Evolutionary conservation across 2,329 filamentous ascomycete species (phyloP).

Genomic region (Arthrinium puccinioides): DNA sequence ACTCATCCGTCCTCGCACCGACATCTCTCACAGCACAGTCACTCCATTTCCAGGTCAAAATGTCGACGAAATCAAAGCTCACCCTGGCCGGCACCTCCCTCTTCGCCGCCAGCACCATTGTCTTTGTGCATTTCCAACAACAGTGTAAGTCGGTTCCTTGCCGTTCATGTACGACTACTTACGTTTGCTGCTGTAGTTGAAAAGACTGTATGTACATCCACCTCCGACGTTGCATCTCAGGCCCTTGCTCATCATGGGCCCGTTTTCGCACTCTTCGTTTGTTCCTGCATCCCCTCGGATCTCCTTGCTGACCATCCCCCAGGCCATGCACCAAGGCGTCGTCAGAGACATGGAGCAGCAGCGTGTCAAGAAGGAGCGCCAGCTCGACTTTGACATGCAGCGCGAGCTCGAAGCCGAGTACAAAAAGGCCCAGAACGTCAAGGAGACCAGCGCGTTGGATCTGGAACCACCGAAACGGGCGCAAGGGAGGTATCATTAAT

Average conservation of each 20-base stretch:
- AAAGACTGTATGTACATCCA: conserved; percentile 56
- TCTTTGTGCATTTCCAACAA: conserved; percentile 86
- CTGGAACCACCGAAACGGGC: conserved; percentile 6
- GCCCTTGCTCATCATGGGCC: no score
- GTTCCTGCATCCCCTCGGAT: no score
- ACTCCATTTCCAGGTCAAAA: conserved; percentile 28
- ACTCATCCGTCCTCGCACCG: no score
- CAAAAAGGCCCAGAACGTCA: conserved; percentile 75
- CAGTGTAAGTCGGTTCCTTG: conserved; percentile 39
- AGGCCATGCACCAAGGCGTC: conserved; percentile 96
- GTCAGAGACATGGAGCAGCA: conserved; percentile 93
- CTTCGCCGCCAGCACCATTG: conserved; percentile 68
- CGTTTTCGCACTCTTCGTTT: no score
- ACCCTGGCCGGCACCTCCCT: conserved; percentile 74
- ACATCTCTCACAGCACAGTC: no score
- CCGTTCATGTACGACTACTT: background rate
- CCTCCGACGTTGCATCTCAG: no score
- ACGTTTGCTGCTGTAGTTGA: conserved; percentile 40
- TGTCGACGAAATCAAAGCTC: conserved; percentile 87
- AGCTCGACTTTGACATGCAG: conserved; percentile 93
- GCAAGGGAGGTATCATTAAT: conserved; percentile 7
- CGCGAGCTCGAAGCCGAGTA: conserved; percentile 80
- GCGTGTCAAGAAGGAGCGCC: conserved; percentile 79
- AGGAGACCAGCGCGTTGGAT: conserved; percentile 4
- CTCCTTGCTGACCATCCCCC: no score